Percentiles rank a stretch among this genome's conserved stretches.
phyloP scores from a whole-genome alignment of 116 monocot species.

The Trichopus zeylanicus region DNA sequence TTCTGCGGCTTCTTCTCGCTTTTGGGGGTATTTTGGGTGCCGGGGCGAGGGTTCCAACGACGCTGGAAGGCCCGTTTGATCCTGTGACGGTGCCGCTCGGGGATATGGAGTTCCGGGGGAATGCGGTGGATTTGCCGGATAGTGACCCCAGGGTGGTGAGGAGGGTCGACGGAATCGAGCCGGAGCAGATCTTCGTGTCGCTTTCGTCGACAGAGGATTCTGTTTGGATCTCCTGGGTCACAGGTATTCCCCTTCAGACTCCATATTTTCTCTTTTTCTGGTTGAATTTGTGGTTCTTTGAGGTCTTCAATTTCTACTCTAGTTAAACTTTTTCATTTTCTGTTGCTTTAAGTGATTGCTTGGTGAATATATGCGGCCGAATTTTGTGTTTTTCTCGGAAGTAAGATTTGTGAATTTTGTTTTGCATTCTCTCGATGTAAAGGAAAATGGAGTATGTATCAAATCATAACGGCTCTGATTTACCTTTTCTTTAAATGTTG shows the following conservation, averaged over 20 bases:
- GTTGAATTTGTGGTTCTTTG: background rate
- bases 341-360: too few species aligned
- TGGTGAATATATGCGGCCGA: too few species aligned
- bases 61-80: conserved; percentile 64
- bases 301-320: background rate
- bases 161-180: conserved; percentile 42
- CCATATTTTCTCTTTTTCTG: background rate
- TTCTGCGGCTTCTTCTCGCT: background rate
- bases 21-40: background rate
- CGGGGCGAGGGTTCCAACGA: conserved; percentile 29
- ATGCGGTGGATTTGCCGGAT: conserved; percentile 64
- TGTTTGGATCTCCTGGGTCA: conserved; percentile 80
- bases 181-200: conserved; percentile 79
- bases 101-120: conserved; percentile 37
- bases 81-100: conserved; percentile 60
- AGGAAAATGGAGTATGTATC: too few species aligned
- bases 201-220: conserved; percentile 53
- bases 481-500: too few species aligned
- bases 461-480: too few species aligned
- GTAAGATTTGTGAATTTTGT: too few species aligned
- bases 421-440: too few species aligned
- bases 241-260: too few species aligned
- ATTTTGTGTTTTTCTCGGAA: too few species aligned
- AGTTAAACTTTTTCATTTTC: too few species aligned
- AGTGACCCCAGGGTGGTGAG: conserved; percentile 50